Base-by-base conservation (phyloP, 108 stramenopile genomes). In the Mediolabrus comicus region DNA sequence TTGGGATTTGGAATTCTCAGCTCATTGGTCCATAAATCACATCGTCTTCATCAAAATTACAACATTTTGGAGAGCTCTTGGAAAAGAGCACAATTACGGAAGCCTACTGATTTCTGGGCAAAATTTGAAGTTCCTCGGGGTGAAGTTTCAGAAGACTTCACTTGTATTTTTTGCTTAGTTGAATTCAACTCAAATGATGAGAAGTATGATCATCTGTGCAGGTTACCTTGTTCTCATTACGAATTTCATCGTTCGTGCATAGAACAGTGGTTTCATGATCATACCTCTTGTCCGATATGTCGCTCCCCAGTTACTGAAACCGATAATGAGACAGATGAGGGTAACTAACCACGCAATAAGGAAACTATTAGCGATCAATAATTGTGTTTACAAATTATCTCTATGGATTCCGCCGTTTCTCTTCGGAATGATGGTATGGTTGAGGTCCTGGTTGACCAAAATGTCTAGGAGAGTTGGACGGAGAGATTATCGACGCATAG, bases 151-250 rank as follows among this genome's bases (percentile, higher is more conserved):
- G 69, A 31, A 27, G 64, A 27, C 70, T 77, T 46, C 70, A 64
- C 59, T 36, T 59, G 51, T 36, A 33, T 6, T 28, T 65, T 41
- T 16, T 77, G 51, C 35, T 77, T 9, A 24, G 55, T 58, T 6
- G 49, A 58, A n/a, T n/a, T n/a, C 27, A 63, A 11, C 34, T 29
- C 31, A 38, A 22, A 63, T 25, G 39, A 22, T 5, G 43, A 62
- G 10, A 11, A 35, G 13, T 9, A 28, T 9, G 38, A 1, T 14
- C 17, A 16, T 6, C 32, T 76, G 12, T 71, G 66, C 30, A 60
- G 62, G 29, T 41, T 71, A 3, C 69, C 76, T 34, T 77, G 76
- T 36, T 77, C 69, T 9, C 69, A 71, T 66, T 65, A 28, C 65
- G n/a, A n/a, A n/a, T 77, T 70, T 39, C 76, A 77, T 17, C 17